Conservation (phyloP, 1,139 yeast genomes). For the Scheffersomyces parashehatae region DNA sequence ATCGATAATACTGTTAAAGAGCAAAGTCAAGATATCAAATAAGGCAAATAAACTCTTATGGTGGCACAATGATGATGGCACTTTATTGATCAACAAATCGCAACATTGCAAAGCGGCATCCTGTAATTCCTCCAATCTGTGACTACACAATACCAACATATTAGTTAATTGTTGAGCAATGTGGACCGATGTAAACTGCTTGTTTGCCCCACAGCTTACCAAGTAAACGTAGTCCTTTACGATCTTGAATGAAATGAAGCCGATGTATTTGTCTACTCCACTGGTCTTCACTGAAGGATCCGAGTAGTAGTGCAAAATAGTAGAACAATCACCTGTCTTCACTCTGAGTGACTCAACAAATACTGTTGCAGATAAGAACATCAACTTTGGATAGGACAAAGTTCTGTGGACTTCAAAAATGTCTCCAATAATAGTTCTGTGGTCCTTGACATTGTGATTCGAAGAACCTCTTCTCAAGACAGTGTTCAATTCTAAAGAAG, state of each 20-base stretch:
- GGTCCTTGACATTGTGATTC: constrained; percentile 76
- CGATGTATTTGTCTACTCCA: constrained; percentile 72
- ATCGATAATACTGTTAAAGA: constrained; percentile 80
- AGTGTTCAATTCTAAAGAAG: constrained; percentile 88
- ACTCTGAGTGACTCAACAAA: constrained; percentile 80
- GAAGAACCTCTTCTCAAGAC: constrained; percentile 90
- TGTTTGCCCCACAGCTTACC: constrained; percentile 47
- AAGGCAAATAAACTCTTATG: constrained; percentile 71
- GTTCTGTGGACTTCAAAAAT: constrained; percentile 53
- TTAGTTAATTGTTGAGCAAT: constrained; percentile 73
- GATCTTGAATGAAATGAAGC: constrained; percentile 61
- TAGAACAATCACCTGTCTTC: constrained; percentile 78
- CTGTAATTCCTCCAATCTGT: constrained; percentile 74
- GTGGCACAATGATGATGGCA: constrained; percentile 86
- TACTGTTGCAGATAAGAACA: constrained; percentile 84
- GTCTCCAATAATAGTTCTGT: constrained; percentile 58
- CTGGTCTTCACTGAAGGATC: constrained; percentile 80
- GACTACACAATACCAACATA: constrained; percentile 72
- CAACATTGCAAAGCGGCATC: constrained; percentile 81
- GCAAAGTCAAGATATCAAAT: constrained; percentile 73
- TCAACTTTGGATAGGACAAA: constrained; percentile 74
- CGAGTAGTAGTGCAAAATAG: constrained; percentile 71
- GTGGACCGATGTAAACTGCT: constrained; percentile 54
- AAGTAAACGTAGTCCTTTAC: constrained; percentile 56
- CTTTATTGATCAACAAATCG: constrained; percentile 59